phyloP scores from a whole-genome alignment of 2,329 filamentous ascomycete species.

The Sordariomycetes sp. region DNA sequence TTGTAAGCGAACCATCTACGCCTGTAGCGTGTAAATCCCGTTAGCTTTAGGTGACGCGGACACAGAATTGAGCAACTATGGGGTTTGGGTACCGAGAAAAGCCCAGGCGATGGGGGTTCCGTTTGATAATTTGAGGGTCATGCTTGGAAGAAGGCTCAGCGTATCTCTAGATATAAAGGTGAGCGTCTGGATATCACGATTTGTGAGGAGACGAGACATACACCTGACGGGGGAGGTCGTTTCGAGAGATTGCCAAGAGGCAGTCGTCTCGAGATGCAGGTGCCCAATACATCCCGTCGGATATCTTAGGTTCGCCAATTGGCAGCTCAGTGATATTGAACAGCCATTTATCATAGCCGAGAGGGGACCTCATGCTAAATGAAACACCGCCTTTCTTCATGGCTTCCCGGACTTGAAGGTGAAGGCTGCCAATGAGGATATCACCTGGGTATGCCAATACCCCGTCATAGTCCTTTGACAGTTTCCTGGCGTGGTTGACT shows the following conservation, averaged over 20 bases:
- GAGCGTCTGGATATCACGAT: neutral
- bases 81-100: conserved; percentile 30
- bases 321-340: conserved; percentile 35
- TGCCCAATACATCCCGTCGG: conserved; percentile 41
- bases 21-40: conserved; percentile 17
- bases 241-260: conserved; percentile 37
- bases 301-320: conserved; percentile 15
- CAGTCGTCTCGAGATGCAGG: conserved; percentile 37
- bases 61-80: neutral
- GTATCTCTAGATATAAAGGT: conserved; percentile 18
- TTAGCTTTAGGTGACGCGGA: neutral
- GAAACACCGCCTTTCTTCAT: neutral
- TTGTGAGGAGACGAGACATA: conserved; percentile 13
- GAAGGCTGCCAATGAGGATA: conserved; percentile 22
- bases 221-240: conserved; percentile 41
- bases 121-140: conserved; percentile 28
- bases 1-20: conserved; percentile 46
- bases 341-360: conserved; percentile 41
- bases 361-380: neutral
- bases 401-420: conserved; percentile 14
- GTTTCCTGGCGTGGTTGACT: conserved; percentile 13
- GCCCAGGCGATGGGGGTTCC: conserved; percentile 48
- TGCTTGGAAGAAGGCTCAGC: conserved; percentile 28
- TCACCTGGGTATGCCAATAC: conserved; percentile 11
- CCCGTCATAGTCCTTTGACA: conserved; percentile 13